Base-by-base conservation (phyloP, 129 eudicot species). In the Chrysanthemum makinoi region DNA sequence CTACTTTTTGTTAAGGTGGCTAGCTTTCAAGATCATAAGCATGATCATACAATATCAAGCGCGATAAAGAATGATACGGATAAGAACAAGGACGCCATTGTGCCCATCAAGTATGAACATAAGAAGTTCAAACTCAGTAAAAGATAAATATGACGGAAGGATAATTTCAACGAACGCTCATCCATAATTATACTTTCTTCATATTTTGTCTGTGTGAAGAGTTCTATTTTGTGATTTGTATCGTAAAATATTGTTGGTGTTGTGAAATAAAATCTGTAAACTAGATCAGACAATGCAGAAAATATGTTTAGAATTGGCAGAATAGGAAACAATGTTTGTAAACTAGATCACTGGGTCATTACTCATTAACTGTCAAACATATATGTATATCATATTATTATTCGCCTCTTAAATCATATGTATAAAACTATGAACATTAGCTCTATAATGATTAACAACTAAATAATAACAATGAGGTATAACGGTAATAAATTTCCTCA, bases 341-440 rank as follows among this genome's bases (percentile, higher is more conserved):
- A 39, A 39, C 46, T 39, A 39, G 46, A 35, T 6, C 46, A 35
- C 44, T 35, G 44, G 44, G 9, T 35, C 44, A 10, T 59, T 14
- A 12, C 72, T 68, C 60, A 68, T 50, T 28, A 12, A 8, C 72
- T 26, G 13, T 30, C 47, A 66, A 66, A 66, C 43, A 67, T 47
- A 26, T 46, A 66, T 49, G 46, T 49, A 67, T 51, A 24, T 26
- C 49, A 5, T 51, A 51, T 4, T 5, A 61, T 26, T 24, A 56
- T 19, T 18, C 20, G 47, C 20, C 65, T 61, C 66, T 56, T 11
- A 47, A n/a, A 58, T 46, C 9, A 47, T 46, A 56, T 22, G 22
- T 2, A 69, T 22, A 65, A 61, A 76, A 76, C 65, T 69, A 77
- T 77, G 59, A 70, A 77, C 81, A 77, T 70, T 54, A 77, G 59